A percentile compares a stretch with the other conserved stretches of the same genome.
Evolutionary conservation across 1,139 yeast genomes (phyloP).

Genomic region (Debaryomyces coudertii): DNA sequence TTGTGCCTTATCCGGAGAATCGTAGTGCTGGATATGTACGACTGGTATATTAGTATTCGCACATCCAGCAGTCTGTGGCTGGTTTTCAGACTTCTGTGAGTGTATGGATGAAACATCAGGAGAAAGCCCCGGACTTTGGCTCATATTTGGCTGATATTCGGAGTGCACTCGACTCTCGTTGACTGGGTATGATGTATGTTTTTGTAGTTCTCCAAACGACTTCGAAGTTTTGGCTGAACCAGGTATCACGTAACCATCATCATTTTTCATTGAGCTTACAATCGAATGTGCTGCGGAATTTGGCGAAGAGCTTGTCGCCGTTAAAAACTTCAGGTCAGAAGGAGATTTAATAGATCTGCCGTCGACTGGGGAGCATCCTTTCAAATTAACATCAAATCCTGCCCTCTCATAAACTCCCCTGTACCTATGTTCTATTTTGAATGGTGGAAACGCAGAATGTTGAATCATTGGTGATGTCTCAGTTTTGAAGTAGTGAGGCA

Average conservation of each 20-base stretch:
- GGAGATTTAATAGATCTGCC: slow-evolving; percentile 4
- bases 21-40: neutral
- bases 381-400: slow-evolving; percentile 58
- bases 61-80: neutral
- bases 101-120: neutral
- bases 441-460: slow-evolving; percentile 61
- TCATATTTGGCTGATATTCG: slow-evolving; percentile 1
- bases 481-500: slow-evolving; percentile 33
- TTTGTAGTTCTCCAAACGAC: slow-evolving; percentile 7
- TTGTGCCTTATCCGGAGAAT: neutral
- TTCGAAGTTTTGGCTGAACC: neutral
- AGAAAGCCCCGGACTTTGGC: neutral
- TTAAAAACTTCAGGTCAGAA: slow-evolving; percentile 5
- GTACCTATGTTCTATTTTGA: slow-evolving; percentile 56
- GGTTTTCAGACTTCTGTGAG: neutral
- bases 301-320: neutral
- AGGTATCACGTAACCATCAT: neutral
- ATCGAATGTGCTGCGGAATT: neutral
- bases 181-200: slow-evolving; percentile 3
- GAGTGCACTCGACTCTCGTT: neutral
- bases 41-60: neutral
- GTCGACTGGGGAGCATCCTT: slow-evolving; percentile 10
- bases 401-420: slow-evolving; percentile 68
- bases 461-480: slow-evolving; percentile 37
- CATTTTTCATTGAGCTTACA: neutral